Percentiles rank a stretch among this genome's conserved stretches.
Conservation (phyloP, 2,329 filamentous ascomycete species). For the Aotearoamyces nothofagi region DNA sequence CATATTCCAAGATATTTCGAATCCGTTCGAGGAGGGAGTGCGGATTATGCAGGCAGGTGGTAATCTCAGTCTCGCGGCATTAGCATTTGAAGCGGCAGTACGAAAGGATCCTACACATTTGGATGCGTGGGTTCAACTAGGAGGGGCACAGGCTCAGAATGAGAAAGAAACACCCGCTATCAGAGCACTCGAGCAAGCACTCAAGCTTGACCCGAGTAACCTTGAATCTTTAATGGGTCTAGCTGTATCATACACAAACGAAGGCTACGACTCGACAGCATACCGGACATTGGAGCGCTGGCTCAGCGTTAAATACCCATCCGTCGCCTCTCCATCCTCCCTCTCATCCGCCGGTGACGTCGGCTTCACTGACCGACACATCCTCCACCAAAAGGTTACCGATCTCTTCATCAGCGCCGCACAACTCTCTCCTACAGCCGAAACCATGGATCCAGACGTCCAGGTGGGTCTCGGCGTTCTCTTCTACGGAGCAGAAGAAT, state of each 20-base stretch:
- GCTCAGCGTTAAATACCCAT: slow-evolving; percentile 89
- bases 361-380: slow-evolving; percentile 84
- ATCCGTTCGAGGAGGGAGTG: slow-evolving; percentile 86
- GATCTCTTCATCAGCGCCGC: slow-evolving; percentile 84
- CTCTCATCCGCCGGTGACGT: slow-evolving; percentile 67
- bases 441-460: slow-evolving; percentile 96
- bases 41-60: slow-evolving; percentile 88
- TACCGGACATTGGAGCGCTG: slow-evolving; percentile 94
- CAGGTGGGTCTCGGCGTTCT: slow-evolving; percentile 93
- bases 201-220: slow-evolving; percentile 79
- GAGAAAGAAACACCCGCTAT: slow-evolving; percentile 97
- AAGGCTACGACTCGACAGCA: slow-evolving; percentile 93
- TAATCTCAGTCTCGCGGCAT: slow-evolving; percentile 80
- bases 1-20: slow-evolving; percentile 63
- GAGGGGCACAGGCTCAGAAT: slow-evolving; percentile 89
- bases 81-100: slow-evolving; percentile 91
- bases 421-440: slow-evolving; percentile 78
- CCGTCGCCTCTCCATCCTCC: slow-evolving; percentile 53
- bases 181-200: slow-evolving; percentile 76
- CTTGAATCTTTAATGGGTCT: slow-evolving; percentile 85
- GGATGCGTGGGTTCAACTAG: slow-evolving; percentile 86
- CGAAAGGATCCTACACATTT: slow-evolving; percentile 80
- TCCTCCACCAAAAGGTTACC: slow-evolving; percentile 81
- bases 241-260: slow-evolving; percentile 94
- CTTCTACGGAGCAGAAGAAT: slow-evolving; percentile 96